These are phyloP conservation scores for Fusarium sp. DNA, from an alignment of 2,329 filamentous ascomycete genomes.

Conservation along the genomic window DNA sequence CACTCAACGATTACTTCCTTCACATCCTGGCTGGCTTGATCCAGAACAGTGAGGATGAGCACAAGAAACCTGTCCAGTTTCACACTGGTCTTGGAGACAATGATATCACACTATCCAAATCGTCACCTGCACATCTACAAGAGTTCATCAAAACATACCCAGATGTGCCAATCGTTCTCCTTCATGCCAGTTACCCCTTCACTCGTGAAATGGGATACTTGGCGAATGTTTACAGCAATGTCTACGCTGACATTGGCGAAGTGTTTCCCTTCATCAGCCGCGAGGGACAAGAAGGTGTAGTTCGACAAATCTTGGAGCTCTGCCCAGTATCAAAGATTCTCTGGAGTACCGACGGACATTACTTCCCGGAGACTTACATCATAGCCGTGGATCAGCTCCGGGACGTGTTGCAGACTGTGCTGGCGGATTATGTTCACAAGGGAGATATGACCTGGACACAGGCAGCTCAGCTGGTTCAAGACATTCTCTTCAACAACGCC, in stretches of 20 bases:
- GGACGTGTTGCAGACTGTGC: conserved; percentile 74
- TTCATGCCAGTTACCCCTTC: conserved; percentile 86
- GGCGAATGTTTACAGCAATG: conserved; percentile 80
- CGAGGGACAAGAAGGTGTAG: conserved; percentile 77
- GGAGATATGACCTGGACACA: conserved; percentile 70
- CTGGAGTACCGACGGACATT: conserved; percentile 85
- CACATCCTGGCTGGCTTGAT: conserved; percentile 72
- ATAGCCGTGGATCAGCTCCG: conserved; percentile 79
- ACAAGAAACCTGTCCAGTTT: conserved; percentile 82
- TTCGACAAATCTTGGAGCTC: conserved; percentile 80
- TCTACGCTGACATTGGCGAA: conserved; percentile 85
- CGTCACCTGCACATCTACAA: conserved; percentile 82
- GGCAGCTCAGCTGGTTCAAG: conserved; percentile 72
- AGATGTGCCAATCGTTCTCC: conserved; percentile 77
- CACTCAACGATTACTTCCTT: conserved; percentile 77
- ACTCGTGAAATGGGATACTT: conserved; percentile 83
- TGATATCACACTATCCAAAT: conserved; percentile 75
- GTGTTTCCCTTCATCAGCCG: conserved; percentile 83
- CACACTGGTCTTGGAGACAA: conserved; percentile 87
- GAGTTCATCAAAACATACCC: conserved; percentile 77
- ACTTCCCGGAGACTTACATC: conserved; percentile 81
- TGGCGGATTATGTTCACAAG: conserved; percentile 74
- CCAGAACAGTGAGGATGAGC: conserved; percentile 53
- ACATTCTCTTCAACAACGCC: conserved; percentile 81
- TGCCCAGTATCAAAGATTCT: conserved; percentile 80